Conservation (phyloP, 805 yeast species). For the Yamadazyma nakazawae region DNA sequence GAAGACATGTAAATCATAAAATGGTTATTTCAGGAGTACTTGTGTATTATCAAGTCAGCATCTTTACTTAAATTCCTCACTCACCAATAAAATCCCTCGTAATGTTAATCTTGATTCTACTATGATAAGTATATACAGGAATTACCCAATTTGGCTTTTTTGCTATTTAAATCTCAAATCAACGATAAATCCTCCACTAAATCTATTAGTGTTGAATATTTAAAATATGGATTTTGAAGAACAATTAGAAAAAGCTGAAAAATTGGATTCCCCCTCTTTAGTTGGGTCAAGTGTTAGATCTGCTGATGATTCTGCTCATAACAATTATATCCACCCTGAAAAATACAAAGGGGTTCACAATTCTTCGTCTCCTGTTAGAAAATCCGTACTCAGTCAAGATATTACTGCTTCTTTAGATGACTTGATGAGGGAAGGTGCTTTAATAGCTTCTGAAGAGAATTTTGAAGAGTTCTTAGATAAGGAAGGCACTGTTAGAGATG, state of each 20-base stretch:
- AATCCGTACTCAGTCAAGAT: conserved; percentile 8
- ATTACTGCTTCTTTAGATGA: conserved; percentile 55
- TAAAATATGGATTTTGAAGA: conserved; percentile 49
- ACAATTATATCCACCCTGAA: conserved; percentile 45
- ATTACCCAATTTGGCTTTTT: neutral
- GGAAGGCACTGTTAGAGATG: conserved; percentile 51
- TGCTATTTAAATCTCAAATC: conserved; percentile 4
- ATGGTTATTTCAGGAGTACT: too few relatives aligned
- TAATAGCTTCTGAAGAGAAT: conserved; percentile 49
- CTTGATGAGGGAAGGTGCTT: conserved; percentile 44
- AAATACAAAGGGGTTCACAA: conserved; percentile 27
- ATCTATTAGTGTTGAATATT: neutral
- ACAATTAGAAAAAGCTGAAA: conserved; percentile 52
- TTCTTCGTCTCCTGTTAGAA: conserved; percentile 10
- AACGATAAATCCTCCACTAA: conserved; percentile 1
- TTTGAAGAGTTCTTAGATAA: conserved; percentile 52
- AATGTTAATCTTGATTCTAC: neutral
- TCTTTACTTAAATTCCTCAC: neutral
- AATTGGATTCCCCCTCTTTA: conserved; percentile 46
- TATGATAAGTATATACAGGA: neutral
- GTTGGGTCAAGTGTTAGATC: conserved; percentile 52
- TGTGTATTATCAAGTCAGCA: too few relatives aligned
- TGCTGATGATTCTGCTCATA: conserved; percentile 44
- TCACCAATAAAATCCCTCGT: conserved; percentile 1
- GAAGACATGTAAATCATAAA: too few relatives aligned